Conservation (phyloP, 768 basidiomycete genomes). For the Leccinum subtestaceum region DNA sequence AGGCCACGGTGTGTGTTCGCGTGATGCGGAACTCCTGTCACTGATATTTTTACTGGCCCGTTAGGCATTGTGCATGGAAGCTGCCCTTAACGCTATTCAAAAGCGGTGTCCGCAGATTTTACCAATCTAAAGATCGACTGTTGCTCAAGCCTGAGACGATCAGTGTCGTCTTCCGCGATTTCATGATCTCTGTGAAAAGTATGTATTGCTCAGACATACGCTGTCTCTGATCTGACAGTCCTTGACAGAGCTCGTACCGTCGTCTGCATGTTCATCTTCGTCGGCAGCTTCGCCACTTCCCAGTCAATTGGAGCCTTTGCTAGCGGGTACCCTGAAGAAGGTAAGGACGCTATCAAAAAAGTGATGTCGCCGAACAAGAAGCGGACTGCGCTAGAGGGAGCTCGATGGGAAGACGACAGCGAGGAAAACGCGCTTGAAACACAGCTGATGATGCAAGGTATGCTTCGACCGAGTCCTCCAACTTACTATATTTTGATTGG, state of each 20-base stretch:
- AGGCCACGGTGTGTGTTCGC: conserved; percentile 71
- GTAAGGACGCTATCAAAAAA: conserved; percentile 66
- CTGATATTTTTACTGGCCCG: conserved; percentile 3
- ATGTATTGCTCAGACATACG: conserved; percentile 20
- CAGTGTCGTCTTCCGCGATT: conserved; percentile 80
- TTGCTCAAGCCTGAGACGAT: conserved; percentile 85
- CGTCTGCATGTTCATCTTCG: conserved; percentile 87
- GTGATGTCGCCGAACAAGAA: conserved; percentile 82
- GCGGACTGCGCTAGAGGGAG: conserved; percentile 86
- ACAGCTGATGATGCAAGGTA: conserved; percentile 86
- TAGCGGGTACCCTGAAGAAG: conserved; percentile 62
- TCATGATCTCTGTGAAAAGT: conserved; percentile 98
- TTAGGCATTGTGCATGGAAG: conserved; percentile 93
- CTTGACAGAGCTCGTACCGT: conserved; percentile 81
- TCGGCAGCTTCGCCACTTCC: conserved; percentile 86
- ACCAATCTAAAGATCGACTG: conserved; percentile 84
- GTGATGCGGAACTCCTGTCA: background rate
- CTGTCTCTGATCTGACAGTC: conserved; percentile 3
- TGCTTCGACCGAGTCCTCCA: conserved; percentile 22
- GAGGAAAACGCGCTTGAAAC: conserved; percentile 84
- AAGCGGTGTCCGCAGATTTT: conserved; percentile 93
- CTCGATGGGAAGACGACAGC: conserved; percentile 82
- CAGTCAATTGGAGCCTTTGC: conserved; percentile 74
- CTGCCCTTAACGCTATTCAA: conserved; percentile 94
- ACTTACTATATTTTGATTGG: background rate